Evolutionary conservation across 2,329 filamentous ascomycete genomes (phyloP), one percentile per base, ranked within the genome.

Genomic region (Sporothrix pallida): DNA sequence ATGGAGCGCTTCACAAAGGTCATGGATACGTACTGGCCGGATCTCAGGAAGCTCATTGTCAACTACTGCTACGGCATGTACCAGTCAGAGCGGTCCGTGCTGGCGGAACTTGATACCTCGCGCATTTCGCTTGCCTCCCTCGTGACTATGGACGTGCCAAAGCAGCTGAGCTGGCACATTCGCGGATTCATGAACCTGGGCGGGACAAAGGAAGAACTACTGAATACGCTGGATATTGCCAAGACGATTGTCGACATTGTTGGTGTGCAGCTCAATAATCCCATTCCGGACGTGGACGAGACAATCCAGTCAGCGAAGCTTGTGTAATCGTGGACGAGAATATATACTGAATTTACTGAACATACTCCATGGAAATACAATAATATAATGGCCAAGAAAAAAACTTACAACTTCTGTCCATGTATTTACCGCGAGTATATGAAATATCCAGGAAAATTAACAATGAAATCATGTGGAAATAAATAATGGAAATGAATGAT

Each of bases 41-140:
- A 56, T 26, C 20, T 56, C 0, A 20, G 54, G 26, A 56, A 26
- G 20, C 54, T 56, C 7, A 56, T 56, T 56, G 54, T 56, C 20
- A 56, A 56, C n/a, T 56, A 56, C 20, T 56, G 52, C n/a, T 54
- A 54, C 52, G 52, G 52, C 9, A 54, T 54, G 52, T 54, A 54
- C 17, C 54, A 56, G 20, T 56, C 54, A 9, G 54, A 56, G 20
- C 20, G 54, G 54, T 56, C 20, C 7, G 54, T 56, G 20, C 20
- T 56, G n/a, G 54, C 54, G 1, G 54, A 56, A 13, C n/a, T 56
- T 26, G 54, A 56, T 6, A 56, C 54, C 10, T 26, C 54, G 10
- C 54, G 54, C 20, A 56, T 56, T 13, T 56, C 54, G 26, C 13
- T 56, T 2, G n/a, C 54, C 12, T 56, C 54, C 4, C 20, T 56